Conservation (phyloP, 23 red algal species). For the Gracilaria vermiculophylla region DNA sequence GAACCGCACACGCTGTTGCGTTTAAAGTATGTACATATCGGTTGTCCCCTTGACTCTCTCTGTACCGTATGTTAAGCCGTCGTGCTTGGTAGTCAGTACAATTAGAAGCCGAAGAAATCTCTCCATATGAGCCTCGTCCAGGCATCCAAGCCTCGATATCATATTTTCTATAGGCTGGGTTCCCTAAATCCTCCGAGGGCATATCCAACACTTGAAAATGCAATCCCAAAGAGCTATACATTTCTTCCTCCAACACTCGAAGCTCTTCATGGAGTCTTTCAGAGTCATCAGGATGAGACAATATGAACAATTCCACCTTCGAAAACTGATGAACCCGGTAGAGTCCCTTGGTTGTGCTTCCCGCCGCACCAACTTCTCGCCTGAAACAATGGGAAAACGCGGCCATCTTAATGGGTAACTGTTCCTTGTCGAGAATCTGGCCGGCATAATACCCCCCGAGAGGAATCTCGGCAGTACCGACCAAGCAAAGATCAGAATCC, state of each 20-base stretch:
- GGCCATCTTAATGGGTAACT: conserved; percentile 91
- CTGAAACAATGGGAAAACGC: conserved; percentile 97
- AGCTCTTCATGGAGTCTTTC: conserved; percentile 85
- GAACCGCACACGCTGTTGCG: conserved; percentile 95
- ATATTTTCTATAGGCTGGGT: conserved; percentile 95
- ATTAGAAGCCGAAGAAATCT: conserved; percentile 92
- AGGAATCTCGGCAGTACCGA: conserved; percentile 95
- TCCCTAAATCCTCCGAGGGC: conserved; percentile 92
- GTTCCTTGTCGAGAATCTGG: conserved; percentile 74
- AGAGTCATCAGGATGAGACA: conserved; percentile 74
- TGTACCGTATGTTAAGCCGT: conserved; percentile 90
- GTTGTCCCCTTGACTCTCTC: conserved; percentile 59
- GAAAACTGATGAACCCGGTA: conserved; percentile 99
- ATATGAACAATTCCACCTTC: conserved; percentile 98
- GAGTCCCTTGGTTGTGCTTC: conserved; percentile 80
- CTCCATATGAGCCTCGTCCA: conserved; percentile 81
- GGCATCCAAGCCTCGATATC: conserved; percentile 99
- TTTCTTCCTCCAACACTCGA: conserved; percentile 67
- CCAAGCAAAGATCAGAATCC: conserved; percentile 90
- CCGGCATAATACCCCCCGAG: conserved; percentile 89
- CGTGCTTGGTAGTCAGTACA: conserved; percentile 99
- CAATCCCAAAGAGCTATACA: conserved; percentile 85
- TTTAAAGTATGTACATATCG: conserved; percentile 94
- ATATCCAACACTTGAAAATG: conserved; percentile 93
- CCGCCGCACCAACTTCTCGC: conserved; percentile 93